A percentile compares a stretch with the other conserved stretches of the same genome.
phyloP scores from a whole-genome alignment of 139 green algal genomes.

The Volvox reticuliferus region DNA sequence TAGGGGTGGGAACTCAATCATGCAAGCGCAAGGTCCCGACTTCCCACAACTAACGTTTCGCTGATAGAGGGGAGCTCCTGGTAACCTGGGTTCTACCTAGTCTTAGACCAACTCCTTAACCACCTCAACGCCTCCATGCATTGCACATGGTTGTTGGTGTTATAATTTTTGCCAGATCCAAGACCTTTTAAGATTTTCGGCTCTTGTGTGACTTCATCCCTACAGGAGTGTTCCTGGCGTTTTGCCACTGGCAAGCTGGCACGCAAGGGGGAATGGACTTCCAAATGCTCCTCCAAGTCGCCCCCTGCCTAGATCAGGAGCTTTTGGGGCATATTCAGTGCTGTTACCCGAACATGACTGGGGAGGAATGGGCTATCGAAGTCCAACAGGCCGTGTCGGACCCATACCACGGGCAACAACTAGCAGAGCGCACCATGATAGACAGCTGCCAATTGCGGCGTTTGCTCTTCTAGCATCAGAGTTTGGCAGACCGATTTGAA shows the following conservation, averaged over 20 bases:
- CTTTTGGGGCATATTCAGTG: constrained; percentile 15
- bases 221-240: constrained; percentile 40
- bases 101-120: too few relatives aligned
- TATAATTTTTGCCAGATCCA: too few relatives aligned
- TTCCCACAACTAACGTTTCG: too few relatives aligned
- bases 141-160: too few relatives aligned
- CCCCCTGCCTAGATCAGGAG: constrained; percentile 28
- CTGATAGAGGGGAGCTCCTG: too few relatives aligned
- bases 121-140: too few relatives aligned
- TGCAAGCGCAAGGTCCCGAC: too few relatives aligned
- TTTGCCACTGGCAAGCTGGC: constrained; percentile 39
- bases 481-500: not conserved
- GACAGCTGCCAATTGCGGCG: not conserved
- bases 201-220: too few relatives aligned
- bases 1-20: too few relatives aligned
- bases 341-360: not conserved
- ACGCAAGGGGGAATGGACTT: not conserved
- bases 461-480: constrained; percentile 22
- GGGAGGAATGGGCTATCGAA: constrained; percentile 9
- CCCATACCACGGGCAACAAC: not conserved
- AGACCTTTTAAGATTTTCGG: too few relatives aligned
- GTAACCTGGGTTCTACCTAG: too few relatives aligned
- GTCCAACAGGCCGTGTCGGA: constrained; percentile 1
- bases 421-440: constrained; percentile 28
- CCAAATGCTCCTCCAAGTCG: not conserved